Evolutionary conservation across 1,139 yeast species (phyloP).

Genomic region (Sugiyamaella paludigena): DNA sequence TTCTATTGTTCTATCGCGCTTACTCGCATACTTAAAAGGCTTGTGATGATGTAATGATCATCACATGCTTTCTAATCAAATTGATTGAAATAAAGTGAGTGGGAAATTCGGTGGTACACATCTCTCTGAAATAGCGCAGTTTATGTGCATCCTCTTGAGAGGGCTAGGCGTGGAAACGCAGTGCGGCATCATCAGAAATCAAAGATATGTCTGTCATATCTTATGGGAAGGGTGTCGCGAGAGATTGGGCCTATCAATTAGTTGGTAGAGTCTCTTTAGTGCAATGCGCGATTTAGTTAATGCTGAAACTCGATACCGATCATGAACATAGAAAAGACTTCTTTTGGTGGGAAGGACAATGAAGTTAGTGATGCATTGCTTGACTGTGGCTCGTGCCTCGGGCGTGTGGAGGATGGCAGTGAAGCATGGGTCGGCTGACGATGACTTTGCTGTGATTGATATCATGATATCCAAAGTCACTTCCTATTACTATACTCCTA

Average conservation of each 20-base stretch:
- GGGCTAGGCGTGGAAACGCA: slow-evolving; percentile 29
- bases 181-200: slow-evolving; percentile 32
- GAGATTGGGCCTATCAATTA: slow-evolving; percentile 26
- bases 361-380: too few relatives aligned
- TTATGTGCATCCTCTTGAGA: slow-evolving; percentile 22
- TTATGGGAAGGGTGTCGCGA: slow-evolving; percentile 32
- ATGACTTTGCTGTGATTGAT: too few relatives aligned
- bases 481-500: too few relatives aligned
- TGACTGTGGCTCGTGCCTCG: too few relatives aligned
- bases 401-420: too few relatives aligned
- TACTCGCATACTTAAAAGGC: slow-evolving; percentile 30
- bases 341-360: background rate
- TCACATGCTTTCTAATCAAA: slow-evolving; percentile 6
- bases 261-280: slow-evolving; percentile 25
- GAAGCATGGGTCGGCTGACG: too few relatives aligned
- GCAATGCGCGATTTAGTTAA: slow-evolving; percentile 32
- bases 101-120: slow-evolving; percentile 35
- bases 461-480: too few relatives aligned
- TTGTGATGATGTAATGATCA: background rate
- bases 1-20: slow-evolving; percentile 29
- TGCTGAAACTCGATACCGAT: slow-evolving; percentile 34
- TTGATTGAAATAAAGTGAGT: slow-evolving; percentile 21
- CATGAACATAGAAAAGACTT: slow-evolving; percentile 24
- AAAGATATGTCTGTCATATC: slow-evolving; percentile 11
- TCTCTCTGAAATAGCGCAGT: slow-evolving; percentile 23